Base-by-base conservation (phyloP, 305 asterid genomes). In the Fraxinus dipetala region DNA sequence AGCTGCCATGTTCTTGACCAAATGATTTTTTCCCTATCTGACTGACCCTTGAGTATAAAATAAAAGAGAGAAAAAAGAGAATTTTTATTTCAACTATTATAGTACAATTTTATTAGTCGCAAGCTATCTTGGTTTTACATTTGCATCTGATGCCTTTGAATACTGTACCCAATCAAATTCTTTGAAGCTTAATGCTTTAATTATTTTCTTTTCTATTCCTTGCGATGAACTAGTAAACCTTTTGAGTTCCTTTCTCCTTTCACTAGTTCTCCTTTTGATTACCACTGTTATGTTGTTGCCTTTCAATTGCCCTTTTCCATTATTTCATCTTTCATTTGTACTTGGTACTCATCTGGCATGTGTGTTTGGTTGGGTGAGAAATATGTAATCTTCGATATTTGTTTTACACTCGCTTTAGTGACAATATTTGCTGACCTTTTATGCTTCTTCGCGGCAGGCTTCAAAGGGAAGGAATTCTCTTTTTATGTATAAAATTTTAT, bases 401-500 rank as follows among this genome's bases (percentile, higher is more conserved):
- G 43, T 59, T 75, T 73, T 67, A 9, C 73, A 26, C 18, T 26
- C 73, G 18, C 73, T 28, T 65, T 72, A 69, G 32, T 79, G 80
- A 45, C 31, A 56, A 77, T 73, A 36, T 13, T 73, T 16, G 54
- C 6, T 32, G 79, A 0, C 31, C 35, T 36, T n/a, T 24, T 20
- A 14, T 38, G 61, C 30, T 16, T 79, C 79, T 74, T 10, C 9
- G 0, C 54, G 0, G 24, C 32, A 11, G 65, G 40, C 43, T 74
- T 34, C 32, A 28, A 32, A 28, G 22, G 51, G 69, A 28, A 67
- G 81, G n/a, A n/a, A 18, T 28, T 61, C 65, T 72, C 51, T 81
- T 77, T 79, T 77, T 78, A 34, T 16, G 8, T 80, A 48, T 59
- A 20, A 76, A 31, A 75, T 75, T 76, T 59, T 75, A 77, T 26